phyloP scores from a whole-genome alignment of 306 rosid species.

The Astragalus glycyphyllos region DNA sequence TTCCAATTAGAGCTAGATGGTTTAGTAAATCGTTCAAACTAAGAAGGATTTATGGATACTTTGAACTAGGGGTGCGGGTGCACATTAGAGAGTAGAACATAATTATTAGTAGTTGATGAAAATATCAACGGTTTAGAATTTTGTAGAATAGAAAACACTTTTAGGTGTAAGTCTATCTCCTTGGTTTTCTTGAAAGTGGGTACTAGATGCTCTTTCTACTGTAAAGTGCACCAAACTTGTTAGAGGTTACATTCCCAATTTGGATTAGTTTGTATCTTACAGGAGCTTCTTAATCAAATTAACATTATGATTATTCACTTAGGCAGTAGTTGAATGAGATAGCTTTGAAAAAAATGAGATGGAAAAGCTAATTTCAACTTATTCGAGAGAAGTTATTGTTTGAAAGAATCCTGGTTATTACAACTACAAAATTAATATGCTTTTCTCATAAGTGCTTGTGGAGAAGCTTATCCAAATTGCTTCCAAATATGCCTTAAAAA shows the following conservation, averaged over 20 bases:
- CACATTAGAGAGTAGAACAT: constrained; percentile 1
- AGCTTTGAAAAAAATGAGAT: neutral
- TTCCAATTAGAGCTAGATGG: constrained; percentile 7
- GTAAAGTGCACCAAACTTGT: neutral
- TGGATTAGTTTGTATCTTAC: neutral
- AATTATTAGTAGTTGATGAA: constrained; percentile 15
- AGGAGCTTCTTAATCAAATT: neutral
- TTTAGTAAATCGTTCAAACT: constrained; percentile 3
- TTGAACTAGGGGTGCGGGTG: neutral
- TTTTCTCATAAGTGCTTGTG: neutral
- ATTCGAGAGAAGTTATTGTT: neutral
- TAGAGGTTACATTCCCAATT: neutral
- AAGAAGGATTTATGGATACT: constrained; percentile 1
- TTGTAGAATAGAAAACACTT: neutral
- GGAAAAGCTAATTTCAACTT: constrained; percentile 8
- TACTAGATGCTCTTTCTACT: neutral
- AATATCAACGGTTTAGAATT: constrained; percentile 2
- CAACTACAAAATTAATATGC: no score
- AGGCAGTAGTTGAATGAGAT: neutral
- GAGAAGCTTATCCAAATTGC: neutral
- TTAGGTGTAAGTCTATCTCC: neutral
- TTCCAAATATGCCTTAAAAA: constrained; percentile 2
- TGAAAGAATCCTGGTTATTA: neutral
- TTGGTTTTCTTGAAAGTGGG: constrained; percentile 17
- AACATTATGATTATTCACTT: neutral